Base-by-base conservation (phyloP, 1,139 yeast species). In the Candida dubliniensis region DNA sequence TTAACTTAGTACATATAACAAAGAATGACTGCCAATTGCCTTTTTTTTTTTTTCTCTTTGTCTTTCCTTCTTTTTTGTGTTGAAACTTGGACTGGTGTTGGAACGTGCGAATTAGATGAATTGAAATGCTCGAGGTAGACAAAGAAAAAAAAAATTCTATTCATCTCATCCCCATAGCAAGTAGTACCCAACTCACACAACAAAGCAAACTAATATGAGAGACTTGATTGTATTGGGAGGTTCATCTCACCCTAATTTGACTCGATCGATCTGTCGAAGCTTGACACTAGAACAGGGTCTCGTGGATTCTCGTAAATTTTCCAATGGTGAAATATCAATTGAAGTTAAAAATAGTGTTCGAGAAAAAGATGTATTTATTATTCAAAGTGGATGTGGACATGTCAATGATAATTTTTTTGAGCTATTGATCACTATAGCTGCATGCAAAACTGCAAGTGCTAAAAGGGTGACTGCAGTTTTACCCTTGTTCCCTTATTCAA, bases 391-490 rank as follows among this genome's bases (percentile, higher is more conserved):
- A 3, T 86, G 95, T 59, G 96, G 96, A 10, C 82, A 86, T 57
- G 96, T 91, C 38, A 95, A 95, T 63, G 98, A 93, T 63, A 84
- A 82, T 58, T 86, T 95, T 55, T 78, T 95, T 63, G 98, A 95
- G 66, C 73, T 95, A 42, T 69, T 93, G 54, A 87, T 95, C 54
- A 82, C 89, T 76, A 81, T 95, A 40, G 85, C 95, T 13, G 99
- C 99, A 5, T 91, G 98, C 66, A 93, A 93, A 61, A 87, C 95
- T 27, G 96, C 99, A 2, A 86, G 96, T 53, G 98, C 99, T 11
- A 84, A 81, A 49, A 77, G 95, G 52, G 96, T 91, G 35, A 91
- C 97, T 2, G 98, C 96, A 0, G 96, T 95, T 31, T 73, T 93
- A 64, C 99, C 99, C 5, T 74, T 89, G 50, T 93, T 95, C 64